Percentiles rank a stretch among this genome's conserved stretches.
Evolutionary conservation across 176 grass and related monocot genomes (phyloP).

Genomic region (Paspalum vaginatum): DNA sequence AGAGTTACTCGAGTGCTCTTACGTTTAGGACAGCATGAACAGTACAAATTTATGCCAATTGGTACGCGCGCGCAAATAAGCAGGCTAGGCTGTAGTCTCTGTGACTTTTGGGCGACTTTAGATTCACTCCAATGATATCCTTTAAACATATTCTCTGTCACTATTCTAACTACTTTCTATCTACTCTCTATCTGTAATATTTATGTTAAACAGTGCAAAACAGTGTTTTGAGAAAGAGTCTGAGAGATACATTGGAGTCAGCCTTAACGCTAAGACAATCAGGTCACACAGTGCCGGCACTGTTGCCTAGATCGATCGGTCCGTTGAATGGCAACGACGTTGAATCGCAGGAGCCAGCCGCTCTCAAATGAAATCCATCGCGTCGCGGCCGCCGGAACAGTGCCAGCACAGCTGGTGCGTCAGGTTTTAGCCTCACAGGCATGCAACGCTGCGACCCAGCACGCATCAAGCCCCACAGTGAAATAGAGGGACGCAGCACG

Average conservation of each 20-base stretch:
- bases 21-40: neutral
- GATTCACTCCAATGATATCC: too few species aligned
- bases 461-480: constrained; percentile 1
- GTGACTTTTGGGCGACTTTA: neutral
- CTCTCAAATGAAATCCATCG: neutral
- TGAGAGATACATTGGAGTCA: too few species aligned
- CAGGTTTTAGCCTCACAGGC: neutral
- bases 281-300: neutral
- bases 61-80: neutral
- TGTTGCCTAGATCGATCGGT: constrained; percentile 34
- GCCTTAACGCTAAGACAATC: constrained; percentile 5
- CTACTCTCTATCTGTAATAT: too few species aligned
- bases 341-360: neutral
- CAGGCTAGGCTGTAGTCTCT: neutral
- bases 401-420: neutral
- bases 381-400: neutral
- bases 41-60: constrained; percentile 6
- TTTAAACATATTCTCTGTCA: too few species aligned
- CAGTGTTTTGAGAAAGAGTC: too few species aligned
- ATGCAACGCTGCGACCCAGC: neutral
- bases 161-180: too few species aligned
- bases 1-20: neutral
- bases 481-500: constrained; percentile 8
- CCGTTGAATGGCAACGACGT: constrained; percentile 31
- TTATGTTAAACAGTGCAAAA: too few species aligned